Evolutionary conservation across 2,329 filamentous ascomycete species (phyloP).

Genomic region (Penicillium sp.): DNA sequence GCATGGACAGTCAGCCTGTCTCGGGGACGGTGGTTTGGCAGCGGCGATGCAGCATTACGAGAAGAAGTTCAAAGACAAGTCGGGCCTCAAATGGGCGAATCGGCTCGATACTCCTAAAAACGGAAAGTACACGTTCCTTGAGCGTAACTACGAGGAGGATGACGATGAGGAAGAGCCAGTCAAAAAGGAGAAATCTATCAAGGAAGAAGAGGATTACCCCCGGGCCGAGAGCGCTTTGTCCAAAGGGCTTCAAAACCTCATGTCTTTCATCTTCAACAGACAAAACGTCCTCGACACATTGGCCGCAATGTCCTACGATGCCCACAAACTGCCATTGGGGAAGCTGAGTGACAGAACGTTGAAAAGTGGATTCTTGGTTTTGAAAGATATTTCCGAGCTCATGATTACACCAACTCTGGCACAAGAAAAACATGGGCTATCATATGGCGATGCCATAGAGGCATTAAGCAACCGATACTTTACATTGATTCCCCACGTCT

Average conservation of each 20-base stretch:
- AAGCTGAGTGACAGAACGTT: constrained; percentile 81
- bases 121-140: constrained; percentile 73
- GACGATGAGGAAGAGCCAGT: constrained; percentile 45
- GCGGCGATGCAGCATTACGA: constrained; percentile 49
- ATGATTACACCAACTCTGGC: constrained; percentile 57
- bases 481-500: constrained; percentile 76
- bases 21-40: constrained; percentile 41
- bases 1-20: constrained; percentile 45
- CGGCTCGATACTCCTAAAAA: constrained; percentile 52
- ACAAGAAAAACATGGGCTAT: constrained; percentile 43
- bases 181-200: constrained; percentile 36
- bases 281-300: constrained; percentile 63
- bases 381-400: constrained; percentile 72
- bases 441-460: constrained; percentile 51
- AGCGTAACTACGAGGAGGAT: constrained; percentile 72
- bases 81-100: constrained; percentile 53
- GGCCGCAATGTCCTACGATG: constrained; percentile 47
- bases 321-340: constrained; percentile 73
- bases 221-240: constrained; percentile 58
- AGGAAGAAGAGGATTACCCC: constrained; percentile 40
- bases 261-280: constrained; percentile 81
- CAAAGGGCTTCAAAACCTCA: constrained; percentile 63
- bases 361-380: constrained; percentile 68
- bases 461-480: constrained; percentile 76
- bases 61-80: constrained; percentile 60